These are phyloP conservation scores for Tinospora cordifolia DNA, from an alignment of 164 flowering plant species.

Conservation along the genomic window DNA sequence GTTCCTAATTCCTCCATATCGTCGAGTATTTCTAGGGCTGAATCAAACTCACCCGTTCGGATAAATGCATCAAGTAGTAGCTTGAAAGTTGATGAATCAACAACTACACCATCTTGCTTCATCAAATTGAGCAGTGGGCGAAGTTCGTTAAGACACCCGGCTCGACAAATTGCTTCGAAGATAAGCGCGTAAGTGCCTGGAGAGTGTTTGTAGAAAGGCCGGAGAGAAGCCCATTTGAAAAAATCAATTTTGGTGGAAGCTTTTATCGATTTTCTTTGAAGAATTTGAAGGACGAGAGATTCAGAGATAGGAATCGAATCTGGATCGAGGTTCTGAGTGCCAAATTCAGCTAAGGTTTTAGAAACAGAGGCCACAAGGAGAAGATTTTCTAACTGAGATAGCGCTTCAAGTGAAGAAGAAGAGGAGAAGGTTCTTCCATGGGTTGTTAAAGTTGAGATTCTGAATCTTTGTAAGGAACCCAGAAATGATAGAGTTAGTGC, in stretches of 20 bases:
- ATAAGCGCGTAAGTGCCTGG: conserved; percentile 45
- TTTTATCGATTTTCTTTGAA: conserved; percentile 39
- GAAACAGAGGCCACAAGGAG: conserved; percentile 60
- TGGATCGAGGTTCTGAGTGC: conserved; percentile 42
- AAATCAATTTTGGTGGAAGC: conserved; percentile 56
- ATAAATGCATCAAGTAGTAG: conserved; percentile 56
- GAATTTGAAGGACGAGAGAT: conserved; percentile 51
- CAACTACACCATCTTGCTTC: conserved; percentile 52
- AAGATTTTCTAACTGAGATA: conserved; percentile 32
- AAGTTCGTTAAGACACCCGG: conserved; percentile 40
- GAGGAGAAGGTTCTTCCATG: conserved; percentile 10
- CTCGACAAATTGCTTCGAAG: conserved; percentile 38
- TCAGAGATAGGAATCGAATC: conserved; percentile 47
- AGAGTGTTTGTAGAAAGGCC: conserved; percentile 51
- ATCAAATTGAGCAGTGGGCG: conserved; percentile 40
- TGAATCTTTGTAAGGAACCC: not conserved
- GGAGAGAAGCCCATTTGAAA: conserved; percentile 68
- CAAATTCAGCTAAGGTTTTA: conserved; percentile 47
- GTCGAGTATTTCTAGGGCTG: conserved; percentile 58
- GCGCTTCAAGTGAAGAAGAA: conserved; percentile 1
- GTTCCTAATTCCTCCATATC: conserved; percentile 51
- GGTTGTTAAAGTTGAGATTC: not conserved
- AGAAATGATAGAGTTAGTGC: too few species aligned
- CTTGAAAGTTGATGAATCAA: conserved; percentile 50
- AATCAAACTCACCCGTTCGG: conserved; percentile 47